Base-by-base conservation (phyloP, 1,284 basidiomycete species). In the Trametes polyzona region DNA sequence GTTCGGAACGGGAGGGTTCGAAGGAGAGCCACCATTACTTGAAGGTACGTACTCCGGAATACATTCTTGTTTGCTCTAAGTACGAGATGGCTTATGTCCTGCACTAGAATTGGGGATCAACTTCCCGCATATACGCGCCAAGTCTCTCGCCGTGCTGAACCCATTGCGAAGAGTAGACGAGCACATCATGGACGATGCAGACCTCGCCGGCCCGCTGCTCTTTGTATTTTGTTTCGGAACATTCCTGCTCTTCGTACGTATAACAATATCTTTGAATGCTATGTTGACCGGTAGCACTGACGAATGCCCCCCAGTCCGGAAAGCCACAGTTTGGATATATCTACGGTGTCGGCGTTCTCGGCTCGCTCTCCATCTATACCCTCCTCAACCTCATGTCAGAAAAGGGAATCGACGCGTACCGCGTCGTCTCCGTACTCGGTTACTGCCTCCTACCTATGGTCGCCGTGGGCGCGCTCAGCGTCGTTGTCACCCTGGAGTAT, bases 251-350 rank as follows among this genome's bases (percentile, higher is more conserved):
- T 84, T 98, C 61, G 95, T 96, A 63, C 69, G 93, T 86, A 3
- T 23, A 55, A 4, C 16, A 26, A 51, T 55, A 47, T 62, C 46
- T 42, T 36, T 41, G 36, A 1, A 32, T 53, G 23, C 11, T 23
- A 32, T 26, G 10, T 24, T 30, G 21, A n/a, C 40, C 17, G 16
- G 17, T 19, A n/a, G 16, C 2, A 16, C 48, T 35, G 5, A 47
- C 26, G 19, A 42, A 27, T 17, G 17, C 21, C 12, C 10, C 36
- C 16, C 71, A 98, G 95, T 95, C 95, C 14, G 97, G 97, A 61
- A 98, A 98, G 79, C 93, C 95, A 8, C 97, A 98, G 72, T 99
- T 99, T 74, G 95, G 94, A 27, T 98, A 98, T 75, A 98, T 99
- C 64, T 99, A 99, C 73, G 97, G 97, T 47, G 93, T 99, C 60